Evolutionary conservation across 345 rosid species (phyloP).

Genomic region (Eucalyptus cloeziana): DNA sequence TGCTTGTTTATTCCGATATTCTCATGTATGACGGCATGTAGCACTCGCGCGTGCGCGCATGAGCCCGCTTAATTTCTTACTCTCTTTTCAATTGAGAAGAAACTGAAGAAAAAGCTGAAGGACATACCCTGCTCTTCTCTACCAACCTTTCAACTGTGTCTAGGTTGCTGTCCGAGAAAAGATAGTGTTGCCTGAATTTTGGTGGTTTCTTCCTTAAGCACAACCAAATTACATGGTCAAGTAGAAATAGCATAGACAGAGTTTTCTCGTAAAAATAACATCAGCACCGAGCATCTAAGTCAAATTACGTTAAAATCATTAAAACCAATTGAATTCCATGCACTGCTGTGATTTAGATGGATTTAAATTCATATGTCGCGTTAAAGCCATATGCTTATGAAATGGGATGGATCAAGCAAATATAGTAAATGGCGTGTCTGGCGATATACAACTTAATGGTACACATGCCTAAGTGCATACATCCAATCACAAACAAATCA

Average conservation of each 20-base stretch:
- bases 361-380: not conserved
- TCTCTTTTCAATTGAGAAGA: not conserved
- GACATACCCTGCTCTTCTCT: constrained; percentile 1
- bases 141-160: too few species aligned
- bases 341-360: not conserved
- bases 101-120: not conserved
- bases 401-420: not conserved
- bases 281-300: not conserved
- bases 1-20: not conserved
- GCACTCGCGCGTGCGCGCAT: not conserved
- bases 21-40: not conserved
- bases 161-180: not conserved
- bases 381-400: not conserved
- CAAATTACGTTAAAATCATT: not conserved
- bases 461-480: not conserved
- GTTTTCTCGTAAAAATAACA: not conserved
- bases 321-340: not conserved
- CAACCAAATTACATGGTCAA: not conserved
- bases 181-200: too few species aligned
- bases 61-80: not conserved
- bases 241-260: not conserved
- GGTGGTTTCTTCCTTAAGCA: not conserved
- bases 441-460: not conserved
- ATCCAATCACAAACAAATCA: not conserved
- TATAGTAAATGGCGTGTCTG: not conserved